phyloP scores from a whole-genome alignment of 768 basidiomycete genomes.

The Termitomyces sp. region DNA sequence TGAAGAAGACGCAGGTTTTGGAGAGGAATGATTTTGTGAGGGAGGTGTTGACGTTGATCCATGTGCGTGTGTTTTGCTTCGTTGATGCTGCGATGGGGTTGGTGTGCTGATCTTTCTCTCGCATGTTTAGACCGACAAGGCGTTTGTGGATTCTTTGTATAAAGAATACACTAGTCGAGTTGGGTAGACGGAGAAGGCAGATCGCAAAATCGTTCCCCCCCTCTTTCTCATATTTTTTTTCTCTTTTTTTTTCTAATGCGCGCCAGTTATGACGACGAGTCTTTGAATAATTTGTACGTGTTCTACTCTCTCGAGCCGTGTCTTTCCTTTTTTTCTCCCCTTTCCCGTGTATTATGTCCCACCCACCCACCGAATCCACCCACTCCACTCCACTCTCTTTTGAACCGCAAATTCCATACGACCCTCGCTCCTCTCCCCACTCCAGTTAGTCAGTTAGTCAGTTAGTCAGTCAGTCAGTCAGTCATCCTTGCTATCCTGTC shows the following conservation, averaged over 20 bases:
- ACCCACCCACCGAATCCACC: neutral
- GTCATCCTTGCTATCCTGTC: slow-evolving; percentile 6
- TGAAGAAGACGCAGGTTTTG: slow-evolving; percentile 19
- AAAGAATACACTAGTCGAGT: slow-evolving; percentile 37
- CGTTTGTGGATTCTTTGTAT: slow-evolving; percentile 60
- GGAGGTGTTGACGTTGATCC: slow-evolving; percentile 55
- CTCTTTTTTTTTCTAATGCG: neutral
- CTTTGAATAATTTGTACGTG: neutral
- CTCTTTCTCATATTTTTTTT: neutral
- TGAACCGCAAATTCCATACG: neutral
- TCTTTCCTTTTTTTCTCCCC: slow-evolving; percentile 7
- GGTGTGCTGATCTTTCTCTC: neutral
- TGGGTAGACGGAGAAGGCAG: slow-evolving; percentile 1
- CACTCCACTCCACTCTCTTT: neutral
- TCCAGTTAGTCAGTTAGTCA: neutral
- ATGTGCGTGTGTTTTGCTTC: slow-evolving; percentile 34
- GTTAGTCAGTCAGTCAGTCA: neutral
- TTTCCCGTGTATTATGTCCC: slow-evolving; percentile 1
- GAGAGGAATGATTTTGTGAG: slow-evolving; percentile 54
- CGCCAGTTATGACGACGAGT: neutral
- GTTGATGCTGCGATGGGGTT: neutral
- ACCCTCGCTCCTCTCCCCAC: neutral
- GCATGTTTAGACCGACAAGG: slow-evolving; percentile 50
- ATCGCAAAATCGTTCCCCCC: neutral
- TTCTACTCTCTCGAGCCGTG: neutral